Conservation (phyloP, 352 stramenopile species). For the Globisporangium nunn region DNA sequence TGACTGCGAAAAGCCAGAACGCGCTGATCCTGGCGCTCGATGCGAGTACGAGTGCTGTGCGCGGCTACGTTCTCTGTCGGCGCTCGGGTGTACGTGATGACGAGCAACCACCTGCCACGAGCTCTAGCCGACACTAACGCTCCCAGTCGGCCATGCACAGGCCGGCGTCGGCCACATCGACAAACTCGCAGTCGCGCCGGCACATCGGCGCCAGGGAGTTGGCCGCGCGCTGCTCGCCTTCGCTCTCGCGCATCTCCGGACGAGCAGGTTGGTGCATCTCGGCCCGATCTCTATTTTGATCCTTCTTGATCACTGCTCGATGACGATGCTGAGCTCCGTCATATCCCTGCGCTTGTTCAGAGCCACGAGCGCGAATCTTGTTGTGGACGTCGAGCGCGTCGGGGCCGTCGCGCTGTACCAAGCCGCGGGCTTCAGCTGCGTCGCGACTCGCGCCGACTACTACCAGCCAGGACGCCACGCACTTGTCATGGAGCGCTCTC, state of each 20-base stretch:
- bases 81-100: slow-evolving; percentile 24
- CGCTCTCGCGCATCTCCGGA: slow-evolving; percentile 22
- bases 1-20: slow-evolving; percentile 19
- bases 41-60: slow-evolving; percentile 10
- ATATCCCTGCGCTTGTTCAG: not conserved
- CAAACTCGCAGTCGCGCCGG: slow-evolving; percentile 35
- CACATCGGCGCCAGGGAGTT: slow-evolving; percentile 22
- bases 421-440: slow-evolving; percentile 23
- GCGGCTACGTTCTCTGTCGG: slow-evolving; percentile 40
- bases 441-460: slow-evolving; percentile 25
- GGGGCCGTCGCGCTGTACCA: slow-evolving; percentile 36
- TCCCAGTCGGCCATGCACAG: slow-evolving; percentile 10
- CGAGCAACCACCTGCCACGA: too few relatives aligned
- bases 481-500: slow-evolving; percentile 24
- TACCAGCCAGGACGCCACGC: slow-evolving; percentile 34
- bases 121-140: not conserved
- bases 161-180: slow-evolving; percentile 27
- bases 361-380: slow-evolving; percentile 15
- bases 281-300: not conserved
- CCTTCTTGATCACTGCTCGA: too few relatives aligned
- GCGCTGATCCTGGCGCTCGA: slow-evolving; percentile 29
- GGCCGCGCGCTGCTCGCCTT: slow-evolving; percentile 23
- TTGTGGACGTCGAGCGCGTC: slow-evolving; percentile 26
- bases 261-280: slow-evolving; percentile 17
- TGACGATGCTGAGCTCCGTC: not conserved